Evolutionary conservation across 2,329 filamentous ascomycete species (phyloP).

Genomic region (Cyanodermella asteris): DNA sequence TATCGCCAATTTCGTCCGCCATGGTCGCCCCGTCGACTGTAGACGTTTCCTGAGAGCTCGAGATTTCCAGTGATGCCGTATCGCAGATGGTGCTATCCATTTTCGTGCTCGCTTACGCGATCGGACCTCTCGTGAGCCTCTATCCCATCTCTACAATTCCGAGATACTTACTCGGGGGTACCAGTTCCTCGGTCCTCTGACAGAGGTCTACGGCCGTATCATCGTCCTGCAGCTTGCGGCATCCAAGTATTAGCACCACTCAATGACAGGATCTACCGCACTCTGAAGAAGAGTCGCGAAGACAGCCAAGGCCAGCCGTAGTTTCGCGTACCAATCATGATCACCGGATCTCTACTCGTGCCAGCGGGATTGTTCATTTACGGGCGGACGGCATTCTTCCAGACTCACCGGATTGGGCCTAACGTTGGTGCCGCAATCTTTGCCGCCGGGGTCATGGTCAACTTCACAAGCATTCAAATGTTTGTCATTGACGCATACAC

Average conservation of each 20-base stretch:
- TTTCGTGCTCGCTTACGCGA: conserved; percentile 31
- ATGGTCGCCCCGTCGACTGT: conserved; percentile 33
- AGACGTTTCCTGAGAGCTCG: conserved; percentile 30
- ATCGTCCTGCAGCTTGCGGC: conserved; percentile 31
- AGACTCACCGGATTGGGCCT: conserved; percentile 30
- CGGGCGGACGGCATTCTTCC: conserved; percentile 30
- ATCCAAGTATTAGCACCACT: conserved; percentile 24
- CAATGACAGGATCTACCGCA: conserved; percentile 27
- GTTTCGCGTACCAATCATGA: conserved; percentile 36
- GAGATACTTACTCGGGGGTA: too few species aligned
- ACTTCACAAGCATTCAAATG: conserved; percentile 23
- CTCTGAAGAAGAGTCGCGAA: conserved; percentile 23
- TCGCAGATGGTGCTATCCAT: conserved; percentile 30
- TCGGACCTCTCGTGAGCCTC: conserved; percentile 33
- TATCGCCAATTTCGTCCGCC: conserved; percentile 40
- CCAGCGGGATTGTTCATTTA: conserved; percentile 33
- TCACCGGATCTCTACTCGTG: conserved; percentile 28
- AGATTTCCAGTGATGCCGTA: conserved; percentile 24
- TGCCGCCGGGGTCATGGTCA: conserved; percentile 22
- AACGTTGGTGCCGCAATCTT: conserved; percentile 30
- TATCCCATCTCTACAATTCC: too few species aligned
- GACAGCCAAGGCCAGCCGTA: conserved; percentile 27
- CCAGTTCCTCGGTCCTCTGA: too few species aligned
- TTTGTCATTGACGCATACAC: conserved; percentile 17
- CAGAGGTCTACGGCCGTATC: conserved; percentile 34